These are phyloP conservation scores for Luffa acutangula DNA, from an alignment of 306 rosid genomes.

Conservation along the genomic window DNA sequence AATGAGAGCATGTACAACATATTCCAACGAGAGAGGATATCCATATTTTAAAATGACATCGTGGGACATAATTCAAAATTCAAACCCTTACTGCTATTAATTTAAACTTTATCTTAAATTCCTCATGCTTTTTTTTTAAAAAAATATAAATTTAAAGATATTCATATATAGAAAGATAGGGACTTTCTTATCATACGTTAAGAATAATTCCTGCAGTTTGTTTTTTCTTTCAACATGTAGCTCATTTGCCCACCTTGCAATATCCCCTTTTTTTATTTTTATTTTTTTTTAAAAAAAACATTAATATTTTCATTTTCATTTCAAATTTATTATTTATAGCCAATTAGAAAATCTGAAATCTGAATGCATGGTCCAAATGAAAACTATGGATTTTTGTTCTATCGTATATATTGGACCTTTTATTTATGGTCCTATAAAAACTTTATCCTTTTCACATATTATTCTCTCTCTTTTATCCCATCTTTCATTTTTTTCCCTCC, in stretches of 20 bases:
- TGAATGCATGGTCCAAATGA: not conserved
- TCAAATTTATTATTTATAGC: not conserved
- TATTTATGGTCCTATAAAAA: not conserved
- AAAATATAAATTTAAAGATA: not conserved
- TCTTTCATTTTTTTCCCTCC: not conserved
- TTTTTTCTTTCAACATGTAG: not conserved
- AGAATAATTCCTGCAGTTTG: constrained; percentile 2
- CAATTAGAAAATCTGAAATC: not conserved
- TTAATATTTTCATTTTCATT: not conserved
- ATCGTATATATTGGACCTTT: not conserved
- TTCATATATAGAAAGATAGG: not conserved
- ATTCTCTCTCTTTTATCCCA: not conserved
- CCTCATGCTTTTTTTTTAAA: not conserved
- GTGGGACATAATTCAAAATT: not conserved
- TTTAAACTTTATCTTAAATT: not conserved
- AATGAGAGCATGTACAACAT: not conserved
- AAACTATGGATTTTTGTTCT: constrained; percentile 5
- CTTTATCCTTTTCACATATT: not conserved
- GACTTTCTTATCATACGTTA: not conserved
- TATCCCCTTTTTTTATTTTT: no score
- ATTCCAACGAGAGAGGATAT: not conserved
- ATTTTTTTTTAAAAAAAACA: not conserved
- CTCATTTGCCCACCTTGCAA: not conserved
- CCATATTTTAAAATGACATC: not conserved
- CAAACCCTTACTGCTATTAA: not conserved